Base-by-base conservation (phyloP, 1,284 basidiomycete species). In the Cutaneotrichosporon spelunceum region DNA sequence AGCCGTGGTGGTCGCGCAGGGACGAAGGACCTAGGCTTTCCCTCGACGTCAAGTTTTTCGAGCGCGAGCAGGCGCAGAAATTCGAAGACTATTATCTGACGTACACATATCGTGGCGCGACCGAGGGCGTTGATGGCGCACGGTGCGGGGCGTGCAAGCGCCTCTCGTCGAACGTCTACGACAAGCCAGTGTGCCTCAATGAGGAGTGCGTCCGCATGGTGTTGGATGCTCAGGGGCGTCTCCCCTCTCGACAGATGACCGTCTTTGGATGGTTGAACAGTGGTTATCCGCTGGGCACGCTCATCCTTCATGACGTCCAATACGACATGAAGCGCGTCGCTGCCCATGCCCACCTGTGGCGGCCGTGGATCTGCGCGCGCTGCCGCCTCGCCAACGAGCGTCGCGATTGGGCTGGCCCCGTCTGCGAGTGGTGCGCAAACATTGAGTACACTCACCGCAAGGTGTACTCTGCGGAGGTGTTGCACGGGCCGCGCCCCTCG, bases 371-470 rank as follows among this genome's bases (percentile, higher is more conserved):
- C 34, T 78, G 76, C 47, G 30, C 57, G 9, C 64, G 64, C 44
- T 78, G 76, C 50, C 70, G 69, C 2, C 64, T 67, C 50, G 74
- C 75, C 11, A 71, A 73, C 52, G 73, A 77, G 56, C 59, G 74
- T 11, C 61, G 64, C 23, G 64, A 68, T n/a, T 78, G 76, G 76
- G 44, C 59, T 34, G 72, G 69, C 4, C 73, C 71, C 71, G 54
- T 66, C 30, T 78, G 76, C 58, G 71, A 75, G 49, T 69, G 66
- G 19, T 77, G 75, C 61, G 29, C 58, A n/a, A 27, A 42, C 21
- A 19, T 61, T 24, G 61, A 62, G 7, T 33, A 42, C 10, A 65
- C 65, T 14, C 30, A 33, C 21, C 66, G 68, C 23, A 61, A 63
- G 23, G 62, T 70, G 4, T 72, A 70, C 60, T 55, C 63, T 1